phyloP scores from a whole-genome alignment of 176 grass and related monocot genomes.

The Juncus effusus region DNA sequence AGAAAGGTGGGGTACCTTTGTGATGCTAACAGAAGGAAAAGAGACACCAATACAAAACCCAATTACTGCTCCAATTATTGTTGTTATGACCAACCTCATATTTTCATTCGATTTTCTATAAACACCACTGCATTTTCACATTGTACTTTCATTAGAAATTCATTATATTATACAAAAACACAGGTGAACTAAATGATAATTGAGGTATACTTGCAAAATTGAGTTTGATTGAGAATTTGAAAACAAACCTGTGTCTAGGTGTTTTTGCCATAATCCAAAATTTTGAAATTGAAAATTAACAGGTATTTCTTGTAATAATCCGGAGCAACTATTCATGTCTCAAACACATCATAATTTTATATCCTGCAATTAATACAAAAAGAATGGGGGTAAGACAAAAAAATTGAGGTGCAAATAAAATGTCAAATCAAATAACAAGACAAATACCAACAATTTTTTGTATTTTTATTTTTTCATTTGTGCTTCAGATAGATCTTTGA shows the following conservation, averaged over 20 bases:
- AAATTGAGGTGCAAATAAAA: background rate
- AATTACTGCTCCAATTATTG: slow-evolving; percentile 31
- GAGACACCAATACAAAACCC: slow-evolving; percentile 27
- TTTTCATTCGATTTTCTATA: slow-evolving; percentile 31
- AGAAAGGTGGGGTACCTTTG: slow-evolving; percentile 18
- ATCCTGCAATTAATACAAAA: slow-evolving; percentile 23
- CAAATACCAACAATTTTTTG: too few relatives aligned
- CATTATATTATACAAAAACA: background rate
- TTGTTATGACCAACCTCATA: slow-evolving; percentile 31
- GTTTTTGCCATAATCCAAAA: slow-evolving; percentile 25
- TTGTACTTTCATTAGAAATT: background rate
- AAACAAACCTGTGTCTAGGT: slow-evolving; percentile 29
- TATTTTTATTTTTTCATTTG: too few relatives aligned
- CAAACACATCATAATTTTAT: slow-evolving; percentile 21
- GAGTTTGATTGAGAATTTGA: background rate
- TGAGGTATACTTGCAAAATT: background rate
- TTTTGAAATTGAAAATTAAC: slow-evolving; percentile 4
- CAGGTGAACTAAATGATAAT: slow-evolving; percentile 6
- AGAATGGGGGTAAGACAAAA: background rate
- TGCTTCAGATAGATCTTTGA: too few relatives aligned
- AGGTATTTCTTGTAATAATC: slow-evolving; percentile 22
- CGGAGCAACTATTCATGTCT: slow-evolving; percentile 28
- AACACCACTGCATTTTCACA: slow-evolving; percentile 24
- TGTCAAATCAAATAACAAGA: too few relatives aligned
- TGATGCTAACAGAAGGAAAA: slow-evolving; percentile 27